Evolutionary conservation across 139 green algal genomes (phyloP).

Genomic region (Micractinium sp.): DNA sequence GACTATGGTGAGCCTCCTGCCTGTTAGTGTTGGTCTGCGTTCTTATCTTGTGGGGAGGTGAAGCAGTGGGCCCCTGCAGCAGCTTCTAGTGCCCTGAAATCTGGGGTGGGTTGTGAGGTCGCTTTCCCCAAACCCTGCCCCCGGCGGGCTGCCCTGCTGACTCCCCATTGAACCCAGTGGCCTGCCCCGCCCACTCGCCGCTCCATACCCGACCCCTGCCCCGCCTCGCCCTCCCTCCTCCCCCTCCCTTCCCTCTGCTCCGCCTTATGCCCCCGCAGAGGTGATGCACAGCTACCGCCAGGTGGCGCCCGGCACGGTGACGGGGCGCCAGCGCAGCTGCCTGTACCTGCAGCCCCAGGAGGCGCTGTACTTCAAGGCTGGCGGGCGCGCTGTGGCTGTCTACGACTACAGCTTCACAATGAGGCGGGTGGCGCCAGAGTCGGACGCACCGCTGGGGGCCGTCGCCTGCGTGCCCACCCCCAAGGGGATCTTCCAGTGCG

Average conservation of each 20-base stretch:
- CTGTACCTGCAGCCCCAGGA: slow-evolving; percentile 48
- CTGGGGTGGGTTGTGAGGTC: too few relatives aligned
- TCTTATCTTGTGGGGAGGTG: not conserved
- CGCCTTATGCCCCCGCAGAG: not conserved
- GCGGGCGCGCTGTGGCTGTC: slow-evolving; percentile 32
- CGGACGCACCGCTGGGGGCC: slow-evolving; percentile 25
- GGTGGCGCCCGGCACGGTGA: not conserved
- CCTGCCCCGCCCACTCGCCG: too few relatives aligned
- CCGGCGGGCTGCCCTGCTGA: too few relatives aligned
- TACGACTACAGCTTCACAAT: slow-evolving; percentile 46
- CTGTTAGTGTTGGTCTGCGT: not conserved
- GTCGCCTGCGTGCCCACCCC: slow-evolving; percentile 46
- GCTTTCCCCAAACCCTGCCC: too few relatives aligned
- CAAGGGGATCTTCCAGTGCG: slow-evolving; percentile 45
- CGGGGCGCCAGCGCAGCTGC: slow-evolving; percentile 33
- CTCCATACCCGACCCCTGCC: too few relatives aligned
- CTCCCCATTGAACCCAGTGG: not conserved
- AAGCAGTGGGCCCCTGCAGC: not conserved
- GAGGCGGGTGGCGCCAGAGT: not conserved
- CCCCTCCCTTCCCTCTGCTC: not conserved
- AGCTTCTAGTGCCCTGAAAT: too few relatives aligned
- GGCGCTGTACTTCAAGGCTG: slow-evolving; percentile 37
- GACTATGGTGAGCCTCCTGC: slow-evolving; percentile 31
- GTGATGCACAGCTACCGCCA: slow-evolving; percentile 23
- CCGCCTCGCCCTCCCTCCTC: not conserved